Percentiles rank a stretch among this genome's conserved stretches.
phyloP scores from a whole-genome alignment of 768 basidiomycete genomes.

The Tricholoma furcatifolium region DNA sequence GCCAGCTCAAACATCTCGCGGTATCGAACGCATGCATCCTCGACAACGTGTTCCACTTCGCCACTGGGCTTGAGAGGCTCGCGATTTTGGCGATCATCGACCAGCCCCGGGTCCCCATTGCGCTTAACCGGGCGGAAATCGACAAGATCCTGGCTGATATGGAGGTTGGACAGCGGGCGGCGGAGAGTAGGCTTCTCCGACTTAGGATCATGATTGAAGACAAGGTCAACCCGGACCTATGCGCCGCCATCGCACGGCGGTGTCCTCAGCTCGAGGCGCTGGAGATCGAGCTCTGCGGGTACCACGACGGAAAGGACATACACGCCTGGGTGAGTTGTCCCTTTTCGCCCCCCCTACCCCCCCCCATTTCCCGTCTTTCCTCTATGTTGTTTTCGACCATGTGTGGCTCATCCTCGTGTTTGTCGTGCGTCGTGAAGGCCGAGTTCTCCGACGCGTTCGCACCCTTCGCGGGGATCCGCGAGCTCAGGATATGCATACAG shows the following conservation, averaged over 20 bases:
- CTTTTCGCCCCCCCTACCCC: not conserved
- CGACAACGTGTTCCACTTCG: constrained; percentile 27
- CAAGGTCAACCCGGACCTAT: constrained; percentile 32
- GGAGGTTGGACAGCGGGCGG: constrained; percentile 11
- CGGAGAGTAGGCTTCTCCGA: constrained; percentile 21
- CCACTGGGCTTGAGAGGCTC: constrained; percentile 29
- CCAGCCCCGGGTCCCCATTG: constrained; percentile 36
- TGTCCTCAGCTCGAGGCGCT: constrained; percentile 36
- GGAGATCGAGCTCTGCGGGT: constrained; percentile 43
- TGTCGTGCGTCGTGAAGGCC: constrained; percentile 20
- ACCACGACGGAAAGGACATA: constrained; percentile 37
- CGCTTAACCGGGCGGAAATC: constrained; percentile 30
- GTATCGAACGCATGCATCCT: constrained; percentile 37
- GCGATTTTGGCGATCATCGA: constrained; percentile 36
- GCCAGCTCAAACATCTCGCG: constrained; percentile 33
- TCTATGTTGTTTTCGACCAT: not conserved
- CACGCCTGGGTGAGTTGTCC: constrained; percentile 36
- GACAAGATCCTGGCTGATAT: constrained; percentile 32
- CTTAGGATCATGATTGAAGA: constrained; percentile 42
- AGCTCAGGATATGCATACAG: constrained; percentile 36
- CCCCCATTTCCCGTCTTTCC: not conserved
- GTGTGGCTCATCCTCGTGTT: constrained; percentile 4
- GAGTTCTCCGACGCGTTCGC: constrained; percentile 33
- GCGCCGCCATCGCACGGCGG: constrained; percentile 26
- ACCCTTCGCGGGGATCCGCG: constrained; percentile 19